Evolutionary conservation across 139 green algal genomes (phyloP), one percentile per base, ranked within the genome.

Genomic region (Chlorella sorokiniana): DNA sequence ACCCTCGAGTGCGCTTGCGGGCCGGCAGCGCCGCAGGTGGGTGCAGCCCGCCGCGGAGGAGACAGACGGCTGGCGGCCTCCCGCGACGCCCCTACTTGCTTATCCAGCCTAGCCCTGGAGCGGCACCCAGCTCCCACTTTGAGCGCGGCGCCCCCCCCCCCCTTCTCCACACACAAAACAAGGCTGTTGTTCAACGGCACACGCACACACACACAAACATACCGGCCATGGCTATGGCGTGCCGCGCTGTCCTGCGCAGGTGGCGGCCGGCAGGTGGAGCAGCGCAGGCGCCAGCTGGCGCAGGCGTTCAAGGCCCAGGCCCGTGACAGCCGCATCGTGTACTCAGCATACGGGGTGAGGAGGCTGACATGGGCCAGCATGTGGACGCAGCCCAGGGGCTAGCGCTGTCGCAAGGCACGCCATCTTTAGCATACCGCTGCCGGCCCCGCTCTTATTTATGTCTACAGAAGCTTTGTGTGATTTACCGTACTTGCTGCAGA

Each of bases 331-430:
- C 45, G 9, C 22, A 61, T 77, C 38, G 79, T 79, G 33, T 67
- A 84, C 54, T 80, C 68, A 3, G 68, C 79, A 0, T 84, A 84
- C 31, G 79, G 79, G 37, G 73, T 79, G 54, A 69, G 40, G 41
- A 59, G n/a, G n/a, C n/a, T n/a, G n/a, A n/a, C n/a, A n/a, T n/a
- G n/a, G n/a, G n/a, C n/a, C n/a, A n/a, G n/a, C n/a, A n/a, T n/a
- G n/a, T n/a, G n/a, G n/a, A n/a, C n/a, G n/a, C n/a, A n/a, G n/a
- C n/a, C n/a, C n/a, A n/a, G n/a, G n/a, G n/a, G n/a, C n/a, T n/a
- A n/a, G n/a, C n/a, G n/a, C n/a, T n/a, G n/a, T n/a, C n/a, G 37
- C 37, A 25, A 38, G 9, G 61, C 61, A 68, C 10, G n/a, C 2
- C 63, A n/a, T 41, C 54, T 38, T 38, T 29, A 22, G 18, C 67